A percentile compares a stretch with the other conserved stretches of the same genome.
phyloP scores from a whole-genome alignment of 805 yeast species.

The Kazachstania taianensis region DNA sequence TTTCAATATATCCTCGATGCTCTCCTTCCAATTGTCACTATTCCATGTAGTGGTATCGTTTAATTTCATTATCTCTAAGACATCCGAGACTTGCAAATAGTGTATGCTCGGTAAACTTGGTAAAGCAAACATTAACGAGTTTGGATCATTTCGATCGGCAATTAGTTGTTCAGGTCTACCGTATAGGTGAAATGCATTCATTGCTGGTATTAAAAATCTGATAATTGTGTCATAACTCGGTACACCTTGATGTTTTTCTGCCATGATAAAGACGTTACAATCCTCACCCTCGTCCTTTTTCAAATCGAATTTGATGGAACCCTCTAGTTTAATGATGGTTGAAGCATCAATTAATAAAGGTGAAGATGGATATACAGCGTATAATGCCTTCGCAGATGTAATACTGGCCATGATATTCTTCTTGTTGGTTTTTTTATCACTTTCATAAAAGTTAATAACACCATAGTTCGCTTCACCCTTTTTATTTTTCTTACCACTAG shows the following conservation, averaged over 20 bases:
- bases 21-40: slow-evolving; percentile 45
- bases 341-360: slow-evolving; percentile 72
- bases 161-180: slow-evolving; percentile 61
- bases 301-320: slow-evolving; percentile 49
- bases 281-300: slow-evolving; percentile 37
- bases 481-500: slow-evolving; percentile 33
- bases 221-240: slow-evolving; percentile 64
- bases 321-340: slow-evolving; percentile 83
- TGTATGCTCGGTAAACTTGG: slow-evolving; percentile 65
- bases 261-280: slow-evolving; percentile 44
- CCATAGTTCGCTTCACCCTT: slow-evolving; percentile 39
- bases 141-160: slow-evolving; percentile 43
- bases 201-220: slow-evolving; percentile 54
- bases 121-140: slow-evolving; percentile 56
- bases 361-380: slow-evolving; percentile 86
- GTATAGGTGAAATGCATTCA: slow-evolving; percentile 59
- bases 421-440: slow-evolving; percentile 62
- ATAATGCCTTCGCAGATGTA: slow-evolving; percentile 55
- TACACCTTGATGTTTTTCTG: slow-evolving; percentile 64
- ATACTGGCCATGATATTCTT: slow-evolving; percentile 73
- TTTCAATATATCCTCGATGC: slow-evolving; percentile 45
- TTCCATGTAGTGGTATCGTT: slow-evolving; percentile 41
- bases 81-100: slow-evolving; percentile 50
- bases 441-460: slow-evolving; percentile 64
- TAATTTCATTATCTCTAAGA: slow-evolving; percentile 32